Conservation (phyloP, 306 rosid species). For the Myrica gale region DNA sequence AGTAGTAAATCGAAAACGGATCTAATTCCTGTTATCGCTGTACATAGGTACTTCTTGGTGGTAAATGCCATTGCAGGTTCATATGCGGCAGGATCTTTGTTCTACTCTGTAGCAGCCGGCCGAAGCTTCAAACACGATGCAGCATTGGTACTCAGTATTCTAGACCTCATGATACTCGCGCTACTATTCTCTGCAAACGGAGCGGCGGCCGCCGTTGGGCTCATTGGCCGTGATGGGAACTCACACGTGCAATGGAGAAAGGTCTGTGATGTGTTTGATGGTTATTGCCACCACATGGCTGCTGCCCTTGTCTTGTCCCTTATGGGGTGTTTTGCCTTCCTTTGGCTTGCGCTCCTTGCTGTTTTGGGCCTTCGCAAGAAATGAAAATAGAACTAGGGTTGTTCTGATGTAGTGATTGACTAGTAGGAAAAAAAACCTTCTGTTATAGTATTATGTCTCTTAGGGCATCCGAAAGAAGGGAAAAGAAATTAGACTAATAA, state of each 20-base stretch:
- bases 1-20: neutral
- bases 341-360: conserved; percentile 42
- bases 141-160: conserved; percentile 17
- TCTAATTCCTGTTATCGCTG: neutral
- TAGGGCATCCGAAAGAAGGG: neutral
- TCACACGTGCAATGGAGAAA: conserved; percentile 58
- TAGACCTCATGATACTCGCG: conserved; percentile 44
- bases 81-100: conserved; percentile 48
- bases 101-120: conserved; percentile 9
- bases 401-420: neutral
- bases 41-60: conserved; percentile 53
- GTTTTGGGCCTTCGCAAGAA: conserved; percentile 37
- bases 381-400: neutral
- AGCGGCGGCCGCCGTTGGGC: conserved; percentile 52
- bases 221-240: conserved; percentile 50
- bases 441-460: neutral
- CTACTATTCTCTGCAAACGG: conserved; percentile 58
- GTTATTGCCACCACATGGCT: conserved; percentile 48
- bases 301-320: conserved; percentile 49
- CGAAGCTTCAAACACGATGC: conserved; percentile 25
- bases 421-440: neutral
- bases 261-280: conserved; percentile 51
- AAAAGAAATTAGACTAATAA: neutral
- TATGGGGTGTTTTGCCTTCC: conserved; percentile 40
- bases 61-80: conserved; percentile 57